Conservation (phyloP, 2,329 filamentous ascomycete genomes). For the Penicillium thymicola region DNA sequence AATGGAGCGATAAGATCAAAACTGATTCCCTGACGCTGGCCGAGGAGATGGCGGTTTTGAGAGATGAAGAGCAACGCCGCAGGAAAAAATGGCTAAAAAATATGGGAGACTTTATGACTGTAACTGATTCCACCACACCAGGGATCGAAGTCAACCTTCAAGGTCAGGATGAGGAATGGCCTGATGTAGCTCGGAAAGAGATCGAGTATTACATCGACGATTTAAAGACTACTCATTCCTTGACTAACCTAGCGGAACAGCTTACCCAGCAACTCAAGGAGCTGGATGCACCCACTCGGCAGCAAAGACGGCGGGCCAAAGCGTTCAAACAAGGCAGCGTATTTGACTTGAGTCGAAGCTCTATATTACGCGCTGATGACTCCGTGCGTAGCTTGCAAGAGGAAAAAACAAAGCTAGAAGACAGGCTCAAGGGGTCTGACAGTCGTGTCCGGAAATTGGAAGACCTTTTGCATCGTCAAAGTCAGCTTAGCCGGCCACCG, state of each 20-base stretch:
- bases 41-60: slow-evolving; percentile 87
- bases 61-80: slow-evolving; percentile 87
- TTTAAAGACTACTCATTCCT: slow-evolving; percentile 63
- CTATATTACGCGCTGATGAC: slow-evolving; percentile 83
- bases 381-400: slow-evolving; percentile 72
- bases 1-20: slow-evolving; percentile 91
- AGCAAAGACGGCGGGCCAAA: slow-evolving; percentile 81
- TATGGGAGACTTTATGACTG: slow-evolving; percentile 68
- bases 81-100: slow-evolving; percentile 87
- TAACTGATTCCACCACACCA: slow-evolving; percentile 66
- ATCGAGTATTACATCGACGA: slow-evolving; percentile 69
- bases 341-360: slow-evolving; percentile 87
- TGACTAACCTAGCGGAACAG: slow-evolving; percentile 66
- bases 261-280: slow-evolving; percentile 74
- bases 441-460: slow-evolving; percentile 88
- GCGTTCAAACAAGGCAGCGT: slow-evolving; percentile 96
- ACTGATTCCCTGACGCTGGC: slow-evolving; percentile 81
- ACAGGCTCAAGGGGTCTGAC: slow-evolving; percentile 74
- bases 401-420: slow-evolving; percentile 73
- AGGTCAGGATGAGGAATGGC: slow-evolving; percentile 78
- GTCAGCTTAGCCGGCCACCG: slow-evolving; percentile 52
- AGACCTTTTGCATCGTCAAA: slow-evolving; percentile 84
- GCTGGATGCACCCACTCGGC: slow-evolving; percentile 75
- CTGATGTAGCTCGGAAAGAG: slow-evolving; percentile 69
- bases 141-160: slow-evolving; percentile 82